Percentiles rank a stretch among this genome's conserved stretches.
These are phyloP conservation scores for Papilionanthe hybrid DNA, from an alignment of 116 monocot genomes.

Conservation along the genomic window DNA sequence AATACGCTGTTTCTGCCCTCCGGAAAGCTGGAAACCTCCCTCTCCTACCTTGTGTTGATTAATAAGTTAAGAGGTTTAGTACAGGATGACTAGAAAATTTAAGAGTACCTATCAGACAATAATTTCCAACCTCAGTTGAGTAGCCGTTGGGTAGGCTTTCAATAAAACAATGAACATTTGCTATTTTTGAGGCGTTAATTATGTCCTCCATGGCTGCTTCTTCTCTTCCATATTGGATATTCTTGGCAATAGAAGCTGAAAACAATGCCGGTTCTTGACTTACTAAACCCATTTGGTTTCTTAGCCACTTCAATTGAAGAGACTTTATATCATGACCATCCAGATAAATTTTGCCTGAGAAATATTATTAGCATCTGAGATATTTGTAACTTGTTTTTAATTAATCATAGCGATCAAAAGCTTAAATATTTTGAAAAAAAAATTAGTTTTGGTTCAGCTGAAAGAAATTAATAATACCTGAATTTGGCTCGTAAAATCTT, in stretches of 20 bases:
- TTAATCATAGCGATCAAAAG: background rate
- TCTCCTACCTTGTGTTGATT: constrained; percentile 17
- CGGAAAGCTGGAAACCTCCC: constrained; percentile 27
- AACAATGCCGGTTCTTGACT: constrained; percentile 53
- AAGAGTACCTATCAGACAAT: background rate
- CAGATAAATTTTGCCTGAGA: constrained; percentile 36
- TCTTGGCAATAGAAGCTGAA: constrained; percentile 44
- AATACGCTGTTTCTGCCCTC: constrained; percentile 32
- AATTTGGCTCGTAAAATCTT: constrained; percentile 43
- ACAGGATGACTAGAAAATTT: background rate
- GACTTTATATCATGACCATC: constrained; percentile 42
- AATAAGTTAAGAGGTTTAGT: background rate
- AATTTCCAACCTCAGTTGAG: constrained; percentile 29
- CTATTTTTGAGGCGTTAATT: constrained; percentile 30
- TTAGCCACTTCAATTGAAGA: constrained; percentile 36
- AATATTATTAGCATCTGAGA: background rate
- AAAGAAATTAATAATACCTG: constrained; percentile 6
- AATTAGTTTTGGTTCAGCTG: background rate
- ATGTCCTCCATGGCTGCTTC: constrained; percentile 36
- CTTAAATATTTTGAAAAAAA: background rate
- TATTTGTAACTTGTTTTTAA: constrained; percentile 5
- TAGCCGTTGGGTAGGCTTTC: constrained; percentile 40
- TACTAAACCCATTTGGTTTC: constrained; percentile 36
- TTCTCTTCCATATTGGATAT: constrained; percentile 31
- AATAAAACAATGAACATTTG: constrained; percentile 52